phyloP scores from a whole-genome alignment of 495 filamentous ascomycete genomes.

The Talaromyces proteolyticus region DNA sequence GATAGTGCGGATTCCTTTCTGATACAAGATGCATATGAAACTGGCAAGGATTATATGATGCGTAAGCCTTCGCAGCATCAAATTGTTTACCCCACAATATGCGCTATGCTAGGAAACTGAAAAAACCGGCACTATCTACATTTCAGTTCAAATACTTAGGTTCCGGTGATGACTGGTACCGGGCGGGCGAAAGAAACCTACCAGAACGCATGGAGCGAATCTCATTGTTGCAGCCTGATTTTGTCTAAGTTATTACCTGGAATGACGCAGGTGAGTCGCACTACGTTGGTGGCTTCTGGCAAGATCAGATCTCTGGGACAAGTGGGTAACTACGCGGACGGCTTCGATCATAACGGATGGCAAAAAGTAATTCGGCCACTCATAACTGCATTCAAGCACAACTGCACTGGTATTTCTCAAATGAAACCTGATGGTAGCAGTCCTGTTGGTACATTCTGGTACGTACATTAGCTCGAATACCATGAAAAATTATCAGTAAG shows the following conservation, averaged over 20 bases:
- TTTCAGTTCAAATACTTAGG: constrained; percentile 38
- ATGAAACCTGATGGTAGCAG: not conserved
- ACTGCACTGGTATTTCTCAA: constrained; percentile 5
- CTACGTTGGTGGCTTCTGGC: constrained; percentile 37
- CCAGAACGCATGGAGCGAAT: constrained; percentile 22
- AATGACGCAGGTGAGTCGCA: constrained; percentile 41
- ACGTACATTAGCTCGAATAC: constrained; percentile 8
- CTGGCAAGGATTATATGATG: constrained; percentile 26
- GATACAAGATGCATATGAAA: constrained; percentile 12
- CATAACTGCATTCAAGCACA: constrained; percentile 26
- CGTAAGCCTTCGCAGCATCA: constrained; percentile 9
- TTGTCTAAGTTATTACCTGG: constrained; percentile 26
- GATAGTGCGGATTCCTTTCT: constrained; percentile 16
- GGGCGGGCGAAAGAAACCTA: constrained; percentile 33
- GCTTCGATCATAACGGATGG: constrained; percentile 23
- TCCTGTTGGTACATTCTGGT: constrained; percentile 12
- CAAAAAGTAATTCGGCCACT: constrained; percentile 24
- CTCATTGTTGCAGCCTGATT: constrained; percentile 17
- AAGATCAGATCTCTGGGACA: constrained; percentile 17
- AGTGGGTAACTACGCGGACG: not conserved
- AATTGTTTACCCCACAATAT: not conserved
- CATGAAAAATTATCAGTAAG: constrained; percentile 6
- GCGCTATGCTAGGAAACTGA: too few relatives aligned
- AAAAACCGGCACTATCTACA: constrained; percentile 16
- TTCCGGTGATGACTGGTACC: constrained; percentile 28